A percentile compares a stretch with the other conserved stretches of the same genome.
Conservation (phyloP, 768 basidiomycete species). For the Lentinula guzmanii region DNA sequence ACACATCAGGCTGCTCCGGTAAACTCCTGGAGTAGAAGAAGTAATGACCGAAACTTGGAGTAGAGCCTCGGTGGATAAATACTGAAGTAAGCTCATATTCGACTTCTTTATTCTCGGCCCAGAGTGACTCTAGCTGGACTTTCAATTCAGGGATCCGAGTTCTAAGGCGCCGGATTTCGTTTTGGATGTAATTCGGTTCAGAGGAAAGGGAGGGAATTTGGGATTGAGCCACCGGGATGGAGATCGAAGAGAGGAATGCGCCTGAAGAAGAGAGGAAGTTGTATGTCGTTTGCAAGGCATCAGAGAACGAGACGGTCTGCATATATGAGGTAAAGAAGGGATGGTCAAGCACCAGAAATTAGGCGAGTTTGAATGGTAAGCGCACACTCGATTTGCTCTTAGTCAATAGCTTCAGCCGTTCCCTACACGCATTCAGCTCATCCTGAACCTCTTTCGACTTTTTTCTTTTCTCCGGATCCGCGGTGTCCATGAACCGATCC, state of each 20-base stretch:
- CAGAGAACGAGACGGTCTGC: conserved; percentile 59
- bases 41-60: conserved; percentile 87
- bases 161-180: conserved; percentile 54
- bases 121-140: conserved; percentile 64
- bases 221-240: conserved; percentile 39
- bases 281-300: conserved; percentile 48
- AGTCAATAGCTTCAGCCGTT: conserved; percentile 61
- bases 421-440: conserved; percentile 57
- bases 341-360: too few species aligned
- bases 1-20: conserved; percentile 72
- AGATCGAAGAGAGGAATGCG: conserved; percentile 39
- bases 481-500: conserved; percentile 86
- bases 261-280: conserved; percentile 53
- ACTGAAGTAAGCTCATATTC: conserved; percentile 92
- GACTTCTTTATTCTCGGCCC: conserved; percentile 59
- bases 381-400: conserved; percentile 58
- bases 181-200: conserved; percentile 47
- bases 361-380: not conserved
- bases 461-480: conserved; percentile 63
- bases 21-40: conserved; percentile 92
- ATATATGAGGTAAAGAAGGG: not conserved
- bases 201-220: conserved; percentile 25
- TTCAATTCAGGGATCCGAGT: conserved; percentile 49
- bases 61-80: conserved; percentile 89
- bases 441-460: conserved; percentile 65